Evolutionary conservation across 257 asterid species (phyloP), one percentile per base, ranked within the genome.

Genomic region (Osmanthus fragrans): DNA sequence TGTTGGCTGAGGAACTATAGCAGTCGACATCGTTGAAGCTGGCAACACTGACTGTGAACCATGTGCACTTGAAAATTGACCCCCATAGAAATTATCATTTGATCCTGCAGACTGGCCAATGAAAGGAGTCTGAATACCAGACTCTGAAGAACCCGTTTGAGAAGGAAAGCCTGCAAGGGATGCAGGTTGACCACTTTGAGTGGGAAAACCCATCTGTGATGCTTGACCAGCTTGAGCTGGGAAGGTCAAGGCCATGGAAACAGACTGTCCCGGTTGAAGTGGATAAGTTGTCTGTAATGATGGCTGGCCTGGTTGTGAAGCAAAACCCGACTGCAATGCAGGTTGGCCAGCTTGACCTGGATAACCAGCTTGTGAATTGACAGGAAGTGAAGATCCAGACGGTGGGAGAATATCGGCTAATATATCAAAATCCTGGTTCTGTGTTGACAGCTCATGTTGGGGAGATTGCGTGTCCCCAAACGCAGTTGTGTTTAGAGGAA

Each of bases 401-500:
- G 92, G 94, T 15, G 97, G 99, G 71, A 96, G 97, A 83, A 96
- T 93, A 83, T 92, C 97, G 1, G 97, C 99, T 85, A 96, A 89
- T 81, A 96, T 89, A 84, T 96, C 98, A 79, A 90, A 49, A 16
- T 63, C 69, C 34, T 63, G 69, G 69, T 63, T 63, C 19, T 63
- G 69, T 42, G 85, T 76, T 51, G 97, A 82, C 11, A 84, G 72
- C 78, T 89, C 92, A 70, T 85, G 92, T 64, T 88, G 90, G 45
- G 73, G 29, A 74, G 80, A 80, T 51, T 86, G 93, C 7, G 85
- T 12, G 37, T 84, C 88, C 8, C 90, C 92, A 74, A 74, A 81
- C 67, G 83, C 84, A 76, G 87, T 79, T 25, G 87, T 77, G 29
- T 73, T 80, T 56, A 86, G 92, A 45, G 89, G 77, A 82, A 58